Conservation (phyloP, 345 rosid genomes). For the Ailanthus altissimus region DNA sequence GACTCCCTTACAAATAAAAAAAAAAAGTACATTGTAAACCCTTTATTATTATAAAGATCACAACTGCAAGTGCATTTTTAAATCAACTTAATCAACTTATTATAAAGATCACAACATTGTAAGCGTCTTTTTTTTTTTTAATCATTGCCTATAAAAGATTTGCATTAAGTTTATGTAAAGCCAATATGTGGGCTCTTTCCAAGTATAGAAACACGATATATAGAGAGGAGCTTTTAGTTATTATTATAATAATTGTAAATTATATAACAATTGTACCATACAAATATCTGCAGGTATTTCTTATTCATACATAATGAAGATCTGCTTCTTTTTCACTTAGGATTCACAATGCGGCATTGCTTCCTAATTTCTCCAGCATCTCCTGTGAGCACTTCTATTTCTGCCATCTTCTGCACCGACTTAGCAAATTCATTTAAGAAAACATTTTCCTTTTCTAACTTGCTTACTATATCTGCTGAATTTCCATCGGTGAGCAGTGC, state of each 20-base stretch:
- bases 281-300: not conserved
- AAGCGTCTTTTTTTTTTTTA: too few species aligned
- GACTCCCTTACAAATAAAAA: too few species aligned
- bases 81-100: too few species aligned
- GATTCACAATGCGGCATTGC: conserved; percentile 43
- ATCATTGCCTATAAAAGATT: too few species aligned
- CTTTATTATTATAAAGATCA: too few species aligned
- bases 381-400: conserved; percentile 41
- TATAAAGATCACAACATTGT: too few species aligned
- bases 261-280: not conserved
- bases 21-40: too few species aligned
- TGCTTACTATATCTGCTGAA: conserved; percentile 21
- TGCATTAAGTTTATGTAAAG: too few species aligned
- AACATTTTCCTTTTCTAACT: conserved; percentile 18
- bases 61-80: too few species aligned
- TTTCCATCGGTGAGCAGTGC: conserved; percentile 47
- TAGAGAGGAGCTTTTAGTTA: not conserved
- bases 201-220: too few species aligned
- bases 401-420: conserved; percentile 59
- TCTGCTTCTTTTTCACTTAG: not conserved
- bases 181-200: too few species aligned
- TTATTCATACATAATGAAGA: not conserved
- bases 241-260: too few species aligned
- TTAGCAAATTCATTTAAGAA: conserved; percentile 49
- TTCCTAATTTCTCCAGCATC: conserved; percentile 53